Percentiles rank a stretch among this genome's conserved stretches.
Conservation (phyloP, 306 rosid species). For the Trifolium fragiferum region DNA sequence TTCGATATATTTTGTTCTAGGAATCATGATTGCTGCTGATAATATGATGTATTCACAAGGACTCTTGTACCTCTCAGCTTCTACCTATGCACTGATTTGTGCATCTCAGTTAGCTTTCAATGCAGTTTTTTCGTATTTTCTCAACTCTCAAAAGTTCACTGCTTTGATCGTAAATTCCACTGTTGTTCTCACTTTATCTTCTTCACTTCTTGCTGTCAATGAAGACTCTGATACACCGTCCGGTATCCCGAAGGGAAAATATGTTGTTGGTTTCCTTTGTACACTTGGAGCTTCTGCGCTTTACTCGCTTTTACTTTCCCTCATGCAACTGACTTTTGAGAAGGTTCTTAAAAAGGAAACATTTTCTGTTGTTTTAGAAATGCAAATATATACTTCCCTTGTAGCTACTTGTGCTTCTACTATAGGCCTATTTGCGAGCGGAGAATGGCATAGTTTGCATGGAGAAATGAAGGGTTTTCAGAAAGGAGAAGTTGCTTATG, state of each 20-base stretch:
- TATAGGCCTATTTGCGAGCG: constrained; percentile 78
- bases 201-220: constrained; percentile 76
- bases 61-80: constrained; percentile 85
- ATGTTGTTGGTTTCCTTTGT: constrained; percentile 68
- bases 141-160: constrained; percentile 89
- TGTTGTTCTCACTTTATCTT: constrained; percentile 67
- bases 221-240: constrained; percentile 63
- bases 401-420: constrained; percentile 70
- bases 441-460: constrained; percentile 76
- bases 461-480: constrained; percentile 69
- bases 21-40: constrained; percentile 71
- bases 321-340: constrained; percentile 84
- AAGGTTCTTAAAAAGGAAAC: constrained; percentile 83
- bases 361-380: constrained; percentile 81
- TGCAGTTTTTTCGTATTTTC: constrained; percentile 80
- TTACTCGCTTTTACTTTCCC: constrained; percentile 82
- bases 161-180: constrained; percentile 71
- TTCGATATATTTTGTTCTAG: constrained; percentile 63
- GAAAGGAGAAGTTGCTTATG: constrained; percentile 66
- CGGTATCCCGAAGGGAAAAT: constrained; percentile 54
- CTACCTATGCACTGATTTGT: constrained; percentile 86
- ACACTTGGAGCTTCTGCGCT: constrained; percentile 82
- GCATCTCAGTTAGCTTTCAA: constrained; percentile 90
- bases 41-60: constrained; percentile 83
- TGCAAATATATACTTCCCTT: constrained; percentile 87